Evolutionary conservation across 208 protist genomes (phyloP).

Genomic region (Trypanosoma scelopori): DNA sequence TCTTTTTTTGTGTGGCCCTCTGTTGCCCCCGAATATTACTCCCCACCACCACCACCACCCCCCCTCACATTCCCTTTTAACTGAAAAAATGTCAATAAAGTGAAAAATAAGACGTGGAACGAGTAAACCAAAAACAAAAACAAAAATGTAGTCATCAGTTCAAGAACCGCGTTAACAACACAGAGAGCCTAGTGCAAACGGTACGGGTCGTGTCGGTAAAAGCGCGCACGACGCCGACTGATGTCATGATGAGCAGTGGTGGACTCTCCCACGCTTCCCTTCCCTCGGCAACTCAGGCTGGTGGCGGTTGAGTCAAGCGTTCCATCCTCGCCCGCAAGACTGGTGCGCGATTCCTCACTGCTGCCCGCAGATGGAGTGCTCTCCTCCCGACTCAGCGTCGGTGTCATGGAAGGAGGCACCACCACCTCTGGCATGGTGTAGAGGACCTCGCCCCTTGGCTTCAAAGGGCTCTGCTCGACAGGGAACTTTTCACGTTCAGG

Average conservation of each 20-base stretch:
- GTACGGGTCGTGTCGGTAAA: conserved; percentile 20
- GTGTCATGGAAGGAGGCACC: not conserved
- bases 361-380: not conserved
- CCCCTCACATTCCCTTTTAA: too few relatives aligned
- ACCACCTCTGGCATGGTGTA: not conserved
- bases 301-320: not conserved
- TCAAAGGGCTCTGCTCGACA: not conserved
- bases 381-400: too few relatives aligned
- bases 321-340: not conserved
- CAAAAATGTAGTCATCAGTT: too few relatives aligned
- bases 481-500: not conserved
- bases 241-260: not conserved
- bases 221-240: not conserved
- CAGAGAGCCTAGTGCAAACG: not conserved
- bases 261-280: not conserved
- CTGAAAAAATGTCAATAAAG: too few relatives aligned
- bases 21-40: too few relatives aligned
- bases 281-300: too few relatives aligned
- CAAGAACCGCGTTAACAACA: too few relatives aligned
- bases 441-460: not conserved
- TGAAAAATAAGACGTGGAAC: too few relatives aligned
- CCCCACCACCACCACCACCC: too few relatives aligned
- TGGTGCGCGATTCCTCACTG: conserved; percentile 1
- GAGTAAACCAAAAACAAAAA: too few relatives aligned
- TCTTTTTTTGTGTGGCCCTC: too few relatives aligned